phyloP scores from a whole-genome alignment of 148 eudicot genomes.

The Pouteria glomerata region DNA sequence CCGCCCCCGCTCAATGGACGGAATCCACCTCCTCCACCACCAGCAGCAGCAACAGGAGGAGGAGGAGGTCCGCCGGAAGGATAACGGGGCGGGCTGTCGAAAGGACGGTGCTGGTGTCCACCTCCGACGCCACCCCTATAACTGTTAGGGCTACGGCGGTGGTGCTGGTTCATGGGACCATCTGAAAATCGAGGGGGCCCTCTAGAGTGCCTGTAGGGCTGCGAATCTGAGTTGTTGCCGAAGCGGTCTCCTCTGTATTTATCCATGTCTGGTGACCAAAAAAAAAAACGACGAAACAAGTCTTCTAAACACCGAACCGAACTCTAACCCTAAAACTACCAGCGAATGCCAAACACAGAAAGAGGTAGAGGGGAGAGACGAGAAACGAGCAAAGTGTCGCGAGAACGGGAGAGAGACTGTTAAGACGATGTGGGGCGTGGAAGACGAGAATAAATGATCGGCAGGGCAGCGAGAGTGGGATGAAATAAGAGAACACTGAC shows the following conservation, averaged over 20 bases:
- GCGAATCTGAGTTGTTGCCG: constrained; percentile 24
- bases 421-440: too few relatives aligned
- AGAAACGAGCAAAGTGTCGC: too few relatives aligned
- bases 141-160: constrained; percentile 31
- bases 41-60: background rate
- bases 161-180: constrained; percentile 25
- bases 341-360: too few relatives aligned
- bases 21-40: constrained; percentile 20
- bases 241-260: constrained; percentile 33
- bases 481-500: too few relatives aligned
- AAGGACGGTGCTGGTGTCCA: constrained; percentile 23
- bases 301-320: too few relatives aligned
- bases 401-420: too few relatives aligned
- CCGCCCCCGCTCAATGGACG: constrained; percentile 27
- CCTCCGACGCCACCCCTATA: constrained; percentile 13
- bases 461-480: too few relatives aligned
- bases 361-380: too few relatives aligned
- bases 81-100: constrained; percentile 50
- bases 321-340: too few relatives aligned
- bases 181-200: constrained; percentile 46
- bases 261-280: too few relatives aligned
- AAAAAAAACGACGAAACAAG: too few relatives aligned
- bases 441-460: too few relatives aligned
- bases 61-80: constrained; percentile 25
- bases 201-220: constrained; percentile 24